Percentiles rank a stretch among this genome's conserved stretches.
These are phyloP conservation scores for Candida sanyaensis DNA, from an alignment of 1,139 yeast genomes.

Conservation along the genomic window DNA sequence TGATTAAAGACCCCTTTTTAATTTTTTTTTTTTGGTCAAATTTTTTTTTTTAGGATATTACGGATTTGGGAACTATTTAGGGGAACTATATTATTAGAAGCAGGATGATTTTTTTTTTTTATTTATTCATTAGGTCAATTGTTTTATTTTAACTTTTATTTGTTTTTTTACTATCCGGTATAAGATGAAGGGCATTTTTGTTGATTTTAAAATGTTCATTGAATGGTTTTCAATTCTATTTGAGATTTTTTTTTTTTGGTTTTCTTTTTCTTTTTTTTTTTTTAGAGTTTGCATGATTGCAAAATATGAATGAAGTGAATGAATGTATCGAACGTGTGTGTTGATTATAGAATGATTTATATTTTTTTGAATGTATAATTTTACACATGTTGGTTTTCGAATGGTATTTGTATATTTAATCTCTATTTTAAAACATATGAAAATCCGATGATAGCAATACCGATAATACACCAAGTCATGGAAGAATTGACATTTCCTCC, in stretches of 20 bases:
- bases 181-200: too few relatives aligned
- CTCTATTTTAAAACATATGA: slow-evolving; percentile 18
- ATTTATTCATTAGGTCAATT: not conserved
- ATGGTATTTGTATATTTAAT: not conserved
- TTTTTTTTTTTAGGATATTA: not conserved
- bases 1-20: not conserved
- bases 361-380: not conserved
- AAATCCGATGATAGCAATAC: slow-evolving; percentile 43
- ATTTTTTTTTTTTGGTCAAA: not conserved
- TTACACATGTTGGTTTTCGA: not conserved
- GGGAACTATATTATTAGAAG: not conserved
- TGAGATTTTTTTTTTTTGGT: not conserved
- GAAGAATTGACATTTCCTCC: slow-evolving; percentile 62
- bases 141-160: not conserved
- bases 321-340: not conserved
- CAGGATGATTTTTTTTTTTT: slow-evolving; percentile 1
- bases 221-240: not conserved
- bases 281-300: not conserved
- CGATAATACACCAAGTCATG: slow-evolving; percentile 53
- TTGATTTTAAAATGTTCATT: not conserved
- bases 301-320: not conserved
- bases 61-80: not conserved
- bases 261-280: not conserved
- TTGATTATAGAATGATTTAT: not conserved
- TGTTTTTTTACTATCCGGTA: too few relatives aligned